phyloP scores from a whole-genome alignment of 768 basidiomycete genomes.

The Russula vinacea region DNA sequence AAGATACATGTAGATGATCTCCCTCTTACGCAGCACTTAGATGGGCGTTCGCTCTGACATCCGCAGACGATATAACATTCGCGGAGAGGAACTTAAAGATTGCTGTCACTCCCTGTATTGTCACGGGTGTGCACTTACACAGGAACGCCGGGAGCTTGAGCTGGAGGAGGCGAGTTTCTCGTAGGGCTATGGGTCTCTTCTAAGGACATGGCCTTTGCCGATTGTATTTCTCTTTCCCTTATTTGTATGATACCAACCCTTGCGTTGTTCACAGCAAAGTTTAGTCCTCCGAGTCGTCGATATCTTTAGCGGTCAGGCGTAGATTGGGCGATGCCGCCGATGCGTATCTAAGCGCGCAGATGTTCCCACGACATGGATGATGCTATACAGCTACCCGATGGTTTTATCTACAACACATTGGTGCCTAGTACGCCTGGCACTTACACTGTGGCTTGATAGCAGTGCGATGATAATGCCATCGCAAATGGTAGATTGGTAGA shows the following conservation, averaged over 20 bases:
- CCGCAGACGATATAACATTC: slow-evolving; percentile 47
- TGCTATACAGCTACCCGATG: no score
- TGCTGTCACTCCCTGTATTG: slow-evolving; percentile 45
- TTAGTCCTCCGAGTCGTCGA: background rate
- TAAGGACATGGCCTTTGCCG: background rate
- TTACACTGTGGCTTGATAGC: background rate
- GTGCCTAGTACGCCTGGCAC: background rate
- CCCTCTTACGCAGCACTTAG: slow-evolving; percentile 33
- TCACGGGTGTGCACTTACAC: slow-evolving; percentile 47
- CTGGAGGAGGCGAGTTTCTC: slow-evolving; percentile 44
- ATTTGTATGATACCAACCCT: background rate
- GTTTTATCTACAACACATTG: background rate
- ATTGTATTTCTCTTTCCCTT: background rate
- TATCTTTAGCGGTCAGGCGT: background rate
- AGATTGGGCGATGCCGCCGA: no score
- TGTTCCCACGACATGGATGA: no score
- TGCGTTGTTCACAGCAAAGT: background rate
- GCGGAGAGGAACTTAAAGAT: slow-evolving; percentile 44
- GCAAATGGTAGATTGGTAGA: background rate
- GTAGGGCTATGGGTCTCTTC: background rate
- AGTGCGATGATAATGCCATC: background rate
- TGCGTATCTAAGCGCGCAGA: slow-evolving; percentile 5
- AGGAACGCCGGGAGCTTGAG: slow-evolving; percentile 48
- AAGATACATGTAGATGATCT: background rate
- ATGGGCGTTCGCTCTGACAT: slow-evolving; percentile 40